phyloP scores from a whole-genome alignment of 164 flowering plant species.

The Berberis vulgaris region DNA sequence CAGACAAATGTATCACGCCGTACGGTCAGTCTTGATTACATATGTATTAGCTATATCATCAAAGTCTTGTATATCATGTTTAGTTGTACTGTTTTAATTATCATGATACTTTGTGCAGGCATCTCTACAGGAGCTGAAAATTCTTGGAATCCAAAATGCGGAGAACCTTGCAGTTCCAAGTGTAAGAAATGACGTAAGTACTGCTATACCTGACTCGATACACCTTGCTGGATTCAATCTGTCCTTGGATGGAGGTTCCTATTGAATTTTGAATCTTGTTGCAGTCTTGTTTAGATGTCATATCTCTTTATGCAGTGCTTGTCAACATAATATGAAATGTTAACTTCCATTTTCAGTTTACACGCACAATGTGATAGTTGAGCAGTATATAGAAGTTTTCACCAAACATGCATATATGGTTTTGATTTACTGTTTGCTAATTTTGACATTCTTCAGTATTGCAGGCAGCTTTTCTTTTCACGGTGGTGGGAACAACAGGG shows the following conservation, averaged over 20 bases:
- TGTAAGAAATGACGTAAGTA: slow-evolving; percentile 92
- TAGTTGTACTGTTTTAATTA: not conserved
- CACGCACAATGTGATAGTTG: no score
- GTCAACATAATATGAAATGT: no score
- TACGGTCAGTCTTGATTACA: slow-evolving; percentile 54
- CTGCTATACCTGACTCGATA: not conserved
- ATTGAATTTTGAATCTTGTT: no score
- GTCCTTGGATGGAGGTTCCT: no score
- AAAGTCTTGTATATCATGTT: slow-evolving; percentile 9
- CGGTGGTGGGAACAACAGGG: slow-evolving; percentile 91
- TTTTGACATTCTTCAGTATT: slow-evolving; percentile 47
- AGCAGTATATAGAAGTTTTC: no score
- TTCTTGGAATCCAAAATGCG: slow-evolving; percentile 83
- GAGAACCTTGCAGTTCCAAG: slow-evolving; percentile 97
- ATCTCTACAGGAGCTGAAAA: slow-evolving; percentile 76
- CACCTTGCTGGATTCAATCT: not conserved
- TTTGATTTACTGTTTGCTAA: slow-evolving; percentile 12
- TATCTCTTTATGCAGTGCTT: no score
- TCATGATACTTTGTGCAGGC: slow-evolving; percentile 43
- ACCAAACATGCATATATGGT: not conserved
- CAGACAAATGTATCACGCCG: slow-evolving; percentile 94
- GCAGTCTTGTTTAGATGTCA: no score
- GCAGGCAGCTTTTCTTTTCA: slow-evolving; percentile 98
- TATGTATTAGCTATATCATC: slow-evolving; percentile 20
- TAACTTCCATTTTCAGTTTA: no score